Conservation (phyloP, 108 stramenopile species). For the Stephanodiscus triporus region DNA sequence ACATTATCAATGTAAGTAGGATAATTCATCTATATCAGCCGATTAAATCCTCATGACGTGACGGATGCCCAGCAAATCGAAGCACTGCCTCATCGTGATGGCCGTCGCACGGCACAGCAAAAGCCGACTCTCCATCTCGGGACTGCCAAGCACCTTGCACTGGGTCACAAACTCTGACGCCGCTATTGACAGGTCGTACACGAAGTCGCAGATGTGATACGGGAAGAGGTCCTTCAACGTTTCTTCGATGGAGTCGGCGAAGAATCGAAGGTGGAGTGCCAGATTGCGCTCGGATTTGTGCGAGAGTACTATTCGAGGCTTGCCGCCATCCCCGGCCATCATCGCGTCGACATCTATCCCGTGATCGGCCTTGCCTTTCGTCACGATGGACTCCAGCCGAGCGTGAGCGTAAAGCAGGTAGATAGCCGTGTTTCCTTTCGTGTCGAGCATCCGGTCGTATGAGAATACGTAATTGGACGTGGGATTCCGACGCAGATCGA, state of each 20-base stretch:
- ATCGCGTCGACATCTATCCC: conserved; percentile 80
- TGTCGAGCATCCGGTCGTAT: conserved; percentile 99
- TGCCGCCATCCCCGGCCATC: conserved; percentile 34
- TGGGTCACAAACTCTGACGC: conserved; percentile 96
- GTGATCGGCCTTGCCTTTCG: conserved; percentile 87
- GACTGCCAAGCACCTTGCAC: conserved; percentile 89
- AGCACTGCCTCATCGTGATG: conserved; percentile 89
- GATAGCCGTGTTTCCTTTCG: conserved; percentile 98
- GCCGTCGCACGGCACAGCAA: conserved; percentile 93
- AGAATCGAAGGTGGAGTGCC: conserved; percentile 84
- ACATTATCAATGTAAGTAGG: too few species aligned
- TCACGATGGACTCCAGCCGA: conserved; percentile 93
- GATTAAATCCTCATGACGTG: conserved; percentile 81
- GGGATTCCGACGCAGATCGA: conserved; percentile 96
- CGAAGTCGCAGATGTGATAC: conserved; percentile 95
- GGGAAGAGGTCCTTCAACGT: conserved; percentile 89
- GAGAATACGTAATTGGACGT: conserved; percentile 96
- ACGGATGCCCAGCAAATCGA: conserved; percentile 86
- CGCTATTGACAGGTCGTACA: conserved; percentile 89
- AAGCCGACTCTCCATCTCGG: conserved; percentile 92
- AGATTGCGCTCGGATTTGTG: conserved; percentile 95
- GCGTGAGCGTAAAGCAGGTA: conserved; percentile 98
- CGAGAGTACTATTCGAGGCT: conserved; percentile 58
- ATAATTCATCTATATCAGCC: too few species aligned
- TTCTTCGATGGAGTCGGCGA: conserved; percentile 82